These are phyloP conservation scores for Chalciporus pseudorubinellus DNA, from an alignment of 768 basidiomycete genomes.

Conservation along the genomic window DNA sequence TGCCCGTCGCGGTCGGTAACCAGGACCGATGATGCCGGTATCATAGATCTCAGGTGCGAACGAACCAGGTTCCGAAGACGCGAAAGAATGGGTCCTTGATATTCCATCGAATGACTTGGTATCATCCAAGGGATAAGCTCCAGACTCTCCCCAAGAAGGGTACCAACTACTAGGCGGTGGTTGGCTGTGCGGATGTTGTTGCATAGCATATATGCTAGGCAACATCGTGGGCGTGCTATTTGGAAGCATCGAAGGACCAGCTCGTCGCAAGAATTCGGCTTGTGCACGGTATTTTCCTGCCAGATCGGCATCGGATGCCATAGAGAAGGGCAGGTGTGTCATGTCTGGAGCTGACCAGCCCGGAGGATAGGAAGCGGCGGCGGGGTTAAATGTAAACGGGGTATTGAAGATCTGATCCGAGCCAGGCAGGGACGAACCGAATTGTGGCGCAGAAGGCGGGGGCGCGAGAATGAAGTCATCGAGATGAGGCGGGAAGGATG, in stretches of 20 bases:
- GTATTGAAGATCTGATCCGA: slow-evolving; percentile 31
- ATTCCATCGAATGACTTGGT: slow-evolving; percentile 25
- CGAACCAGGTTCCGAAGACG: slow-evolving; percentile 21
- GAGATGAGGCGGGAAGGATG: slow-evolving; percentile 32
- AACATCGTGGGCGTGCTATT: slow-evolving; percentile 4
- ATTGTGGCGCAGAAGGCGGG: slow-evolving; percentile 32
- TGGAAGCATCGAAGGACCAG: slow-evolving; percentile 18
- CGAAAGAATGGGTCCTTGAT: slow-evolving; percentile 17
- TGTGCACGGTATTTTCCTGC: slow-evolving; percentile 47
- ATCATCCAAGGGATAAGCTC: slow-evolving; percentile 28
- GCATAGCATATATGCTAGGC: slow-evolving; percentile 17
- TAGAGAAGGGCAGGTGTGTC: slow-evolving; percentile 18
- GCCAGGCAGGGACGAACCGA: slow-evolving; percentile 18
- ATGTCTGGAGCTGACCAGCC: slow-evolving; percentile 21
- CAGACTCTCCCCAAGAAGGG: slow-evolving; percentile 26
- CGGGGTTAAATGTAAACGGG: slow-evolving; percentile 31
- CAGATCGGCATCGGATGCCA: slow-evolving; percentile 37
- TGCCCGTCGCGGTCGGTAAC: slow-evolving; percentile 30
- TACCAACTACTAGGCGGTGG: slow-evolving; percentile 21
- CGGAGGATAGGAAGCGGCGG: slow-evolving; percentile 15
- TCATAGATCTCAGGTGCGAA: slow-evolving; percentile 23
- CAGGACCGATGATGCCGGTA: slow-evolving; percentile 19
- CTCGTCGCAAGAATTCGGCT: slow-evolving; percentile 42
- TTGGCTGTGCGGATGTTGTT: slow-evolving; percentile 13
- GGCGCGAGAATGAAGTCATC: slow-evolving; percentile 46